Evolutionary conservation across 306 rosid species (phyloP).

Genomic region (Cucurbita moschata): DNA sequence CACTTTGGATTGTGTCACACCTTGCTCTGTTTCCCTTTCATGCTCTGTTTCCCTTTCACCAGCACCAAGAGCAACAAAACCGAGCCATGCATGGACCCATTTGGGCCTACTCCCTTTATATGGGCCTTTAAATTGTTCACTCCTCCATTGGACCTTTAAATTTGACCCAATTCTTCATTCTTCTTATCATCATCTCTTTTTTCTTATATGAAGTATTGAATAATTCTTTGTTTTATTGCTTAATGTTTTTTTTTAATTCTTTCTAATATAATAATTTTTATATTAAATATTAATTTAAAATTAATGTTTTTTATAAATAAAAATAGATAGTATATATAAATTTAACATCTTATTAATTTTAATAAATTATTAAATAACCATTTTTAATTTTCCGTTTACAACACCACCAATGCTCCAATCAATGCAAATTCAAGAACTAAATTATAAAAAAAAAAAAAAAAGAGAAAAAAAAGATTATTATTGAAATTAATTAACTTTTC

Average conservation of each 20-base stretch:
- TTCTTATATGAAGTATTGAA: too few species aligned
- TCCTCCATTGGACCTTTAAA: neutral
- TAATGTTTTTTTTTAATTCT: too few species aligned
- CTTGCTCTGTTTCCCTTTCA: neutral
- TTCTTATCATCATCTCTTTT: neutral
- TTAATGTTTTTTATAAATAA: too few species aligned
- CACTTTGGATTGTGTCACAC: too few species aligned
- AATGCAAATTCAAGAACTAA: neutral
- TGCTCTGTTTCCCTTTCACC: neutral
- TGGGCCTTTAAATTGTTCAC: neutral
- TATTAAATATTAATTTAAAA: too few species aligned
- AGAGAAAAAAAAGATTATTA: neutral
- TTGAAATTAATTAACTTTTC: constrained; percentile 20
- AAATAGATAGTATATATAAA: too few species aligned
- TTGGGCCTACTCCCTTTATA: neutral
- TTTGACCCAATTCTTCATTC: neutral
- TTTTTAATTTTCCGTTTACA: neutral
- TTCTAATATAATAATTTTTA: too few species aligned
- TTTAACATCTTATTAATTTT: too few species aligned
- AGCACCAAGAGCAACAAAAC: neutral
- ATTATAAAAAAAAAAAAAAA: neutral
- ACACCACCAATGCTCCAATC: neutral
- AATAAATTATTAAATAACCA: too few species aligned
- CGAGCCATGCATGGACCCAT: neutral
- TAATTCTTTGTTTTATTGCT: too few species aligned